Conservation (phyloP, 306 rosid genomes). For the Crotalaria pallida region DNA sequence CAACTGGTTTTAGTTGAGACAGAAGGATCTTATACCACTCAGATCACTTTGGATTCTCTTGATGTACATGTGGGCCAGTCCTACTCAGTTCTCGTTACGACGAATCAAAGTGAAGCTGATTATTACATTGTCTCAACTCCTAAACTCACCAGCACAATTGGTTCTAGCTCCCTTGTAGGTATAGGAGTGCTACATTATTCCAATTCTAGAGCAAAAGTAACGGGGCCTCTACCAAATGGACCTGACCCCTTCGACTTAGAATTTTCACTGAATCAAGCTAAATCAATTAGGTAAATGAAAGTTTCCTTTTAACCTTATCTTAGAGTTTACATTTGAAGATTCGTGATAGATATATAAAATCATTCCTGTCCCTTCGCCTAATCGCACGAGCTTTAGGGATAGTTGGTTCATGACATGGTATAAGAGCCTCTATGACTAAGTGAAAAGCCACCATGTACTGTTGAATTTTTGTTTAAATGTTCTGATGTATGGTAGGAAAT, state of each 20-base stretch:
- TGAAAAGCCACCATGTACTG: no score
- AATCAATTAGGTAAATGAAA: conserved; percentile 44
- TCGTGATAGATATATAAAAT: neutral
- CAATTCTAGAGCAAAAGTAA: conserved; percentile 27
- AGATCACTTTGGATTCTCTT: conserved; percentile 46
- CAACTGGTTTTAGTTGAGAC: conserved; percentile 45
- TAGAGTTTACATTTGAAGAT: neutral
- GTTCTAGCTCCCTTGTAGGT: conserved; percentile 27
- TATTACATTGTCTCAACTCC: conserved; percentile 56
- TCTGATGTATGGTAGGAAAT: neutral
- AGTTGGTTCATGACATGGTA: no score
- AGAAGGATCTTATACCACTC: conserved; percentile 55
- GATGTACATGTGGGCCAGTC: conserved; percentile 74
- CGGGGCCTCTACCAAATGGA: conserved; percentile 38
- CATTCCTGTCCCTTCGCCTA: no score
- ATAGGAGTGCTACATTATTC: conserved; percentile 46
- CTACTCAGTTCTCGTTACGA: conserved; percentile 51
- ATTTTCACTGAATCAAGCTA: conserved; percentile 48
- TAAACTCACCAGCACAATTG: conserved; percentile 16
- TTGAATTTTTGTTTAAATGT: neutral
- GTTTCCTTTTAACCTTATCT: neutral
- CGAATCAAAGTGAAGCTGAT: conserved; percentile 46
- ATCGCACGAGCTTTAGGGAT: no score
- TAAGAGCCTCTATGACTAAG: no score
- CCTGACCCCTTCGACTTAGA: conserved; percentile 46